A percentile compares a stretch with the other conserved stretches of the same genome.
Evolutionary conservation across 257 asterid species (phyloP).

Genomic region (Catharanthus roseus): DNA sequence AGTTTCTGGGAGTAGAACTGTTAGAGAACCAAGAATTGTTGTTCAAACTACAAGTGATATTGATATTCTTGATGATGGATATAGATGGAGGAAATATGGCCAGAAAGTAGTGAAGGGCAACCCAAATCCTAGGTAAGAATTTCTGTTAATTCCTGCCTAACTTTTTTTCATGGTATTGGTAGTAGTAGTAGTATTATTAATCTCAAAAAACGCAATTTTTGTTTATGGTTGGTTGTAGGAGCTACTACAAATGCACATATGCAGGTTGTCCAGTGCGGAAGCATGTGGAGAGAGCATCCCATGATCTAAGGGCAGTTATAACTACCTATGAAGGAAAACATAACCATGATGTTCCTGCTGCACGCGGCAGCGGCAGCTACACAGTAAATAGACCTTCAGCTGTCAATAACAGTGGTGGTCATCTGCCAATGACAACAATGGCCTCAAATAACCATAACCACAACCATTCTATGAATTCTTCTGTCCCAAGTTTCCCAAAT

Average conservation of each 20-base stretch:
- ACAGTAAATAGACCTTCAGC: slow-evolving; percentile 37
- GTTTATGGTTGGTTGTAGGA: slow-evolving; percentile 50
- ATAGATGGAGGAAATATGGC: slow-evolving; percentile 94
- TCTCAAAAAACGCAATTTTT: too few species aligned
- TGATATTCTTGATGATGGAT: slow-evolving; percentile 92
- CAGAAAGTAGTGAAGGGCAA: slow-evolving; percentile 94
- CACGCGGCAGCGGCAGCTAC: slow-evolving; percentile 66
- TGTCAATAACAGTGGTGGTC: slow-evolving; percentile 26
- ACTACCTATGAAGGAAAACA: slow-evolving; percentile 93
- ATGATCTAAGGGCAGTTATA: slow-evolving; percentile 75
- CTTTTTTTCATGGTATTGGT: too few species aligned
- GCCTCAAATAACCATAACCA: slow-evolving; percentile 31
- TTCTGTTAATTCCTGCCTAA: too few species aligned
- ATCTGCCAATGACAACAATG: slow-evolving; percentile 29
- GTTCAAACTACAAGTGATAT: slow-evolving; percentile 96
- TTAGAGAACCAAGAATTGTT: slow-evolving; percentile 82
- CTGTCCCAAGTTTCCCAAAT: slow-evolving; percentile 30
- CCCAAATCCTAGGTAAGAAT: slow-evolving; percentile 80
- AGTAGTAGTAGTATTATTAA: too few species aligned
- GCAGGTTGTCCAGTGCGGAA: slow-evolving; percentile 80
- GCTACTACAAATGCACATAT: slow-evolving; percentile 92
- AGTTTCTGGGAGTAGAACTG: slow-evolving; percentile 61
- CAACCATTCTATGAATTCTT: slow-evolving; percentile 31
- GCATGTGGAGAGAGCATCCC: slow-evolving; percentile 88
- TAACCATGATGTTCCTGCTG: slow-evolving; percentile 92